Evolutionary conservation across 1,284 basidiomycete species (phyloP), one percentile per base, ranked within the genome.

Genomic region (Bondarzewia mesenterica): DNA sequence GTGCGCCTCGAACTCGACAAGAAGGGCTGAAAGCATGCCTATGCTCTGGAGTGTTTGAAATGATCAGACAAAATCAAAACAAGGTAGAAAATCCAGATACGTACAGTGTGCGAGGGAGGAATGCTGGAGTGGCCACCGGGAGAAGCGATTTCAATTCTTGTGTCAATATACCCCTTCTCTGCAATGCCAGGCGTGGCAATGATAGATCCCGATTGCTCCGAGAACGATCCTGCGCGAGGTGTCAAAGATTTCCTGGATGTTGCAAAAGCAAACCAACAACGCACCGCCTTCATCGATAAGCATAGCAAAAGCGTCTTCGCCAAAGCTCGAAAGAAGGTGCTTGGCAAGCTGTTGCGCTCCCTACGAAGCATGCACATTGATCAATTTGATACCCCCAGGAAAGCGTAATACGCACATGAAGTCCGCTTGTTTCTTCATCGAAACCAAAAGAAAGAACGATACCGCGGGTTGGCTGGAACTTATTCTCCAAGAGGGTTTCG

Each of bases 61-160:
- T 22, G 5, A 16, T 15, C 14, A 12, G 21, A 27, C 10, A n/a
- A 20, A 3, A n/a, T 7, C 21, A 29, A 16, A 35, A n/a, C 45
- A 25, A 32, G 38, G 14, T 7, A 3, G 20, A 46, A 15, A 35
- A 18, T 5, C n/a, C 12, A 32, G 29, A 39, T n/a, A 49, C 65
- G 47, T 53, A 78, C 77, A 3, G 77, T 79, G 55, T 79, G 77
- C 29, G 63, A 52, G 25, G 80, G 80, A 15, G 83, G 82, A 7
- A 72, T 66, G 45, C 78, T 82, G 4, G 80, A 82, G 60, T 87
- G 85, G 0, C 86, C 85, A 7, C 85, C 85, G 1, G 73, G 70
- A 2, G 80, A 75, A 18, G 70, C 58, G 15, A 84, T 73, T 15
- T 71, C 65, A 36, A 85, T 61, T 21, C 70, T 69, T 22, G 80